phyloP scores from a whole-genome alignment of 495 filamentous ascomycete genomes.

The Platismatia glauca region DNA sequence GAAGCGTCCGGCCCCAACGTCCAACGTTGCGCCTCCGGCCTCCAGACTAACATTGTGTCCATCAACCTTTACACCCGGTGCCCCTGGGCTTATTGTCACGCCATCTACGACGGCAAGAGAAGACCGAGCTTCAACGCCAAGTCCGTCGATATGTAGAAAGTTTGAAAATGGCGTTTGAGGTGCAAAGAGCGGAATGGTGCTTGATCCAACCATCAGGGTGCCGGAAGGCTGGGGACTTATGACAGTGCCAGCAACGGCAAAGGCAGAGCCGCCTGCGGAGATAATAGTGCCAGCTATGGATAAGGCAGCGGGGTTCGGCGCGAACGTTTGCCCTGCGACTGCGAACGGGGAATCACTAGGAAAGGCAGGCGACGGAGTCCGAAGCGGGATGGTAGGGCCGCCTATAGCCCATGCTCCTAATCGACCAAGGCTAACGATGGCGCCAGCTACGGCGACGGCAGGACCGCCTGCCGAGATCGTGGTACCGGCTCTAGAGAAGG shows the following conservation, averaged over 20 bases:
- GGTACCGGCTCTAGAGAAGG: no score
- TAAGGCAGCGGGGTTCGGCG: background rate
- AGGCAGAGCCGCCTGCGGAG: background rate
- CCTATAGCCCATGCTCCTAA: no score
- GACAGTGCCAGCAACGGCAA: background rate
- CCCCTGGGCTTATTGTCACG: background rate
- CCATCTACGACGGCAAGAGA: background rate
- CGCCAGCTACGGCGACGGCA: no score
- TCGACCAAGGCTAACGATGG: no score
- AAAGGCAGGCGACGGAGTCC: background rate
- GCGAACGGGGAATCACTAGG: background rate
- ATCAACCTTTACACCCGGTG: background rate
- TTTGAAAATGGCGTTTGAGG: no score
- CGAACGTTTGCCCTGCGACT: background rate
- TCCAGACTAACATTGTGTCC: background rate
- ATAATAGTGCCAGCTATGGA: background rate
- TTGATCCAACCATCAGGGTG: no score
- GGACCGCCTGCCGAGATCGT: no score
- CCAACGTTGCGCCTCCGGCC: background rate
- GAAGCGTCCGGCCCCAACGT: background rate
- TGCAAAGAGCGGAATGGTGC: no score
- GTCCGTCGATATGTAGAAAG: no score
- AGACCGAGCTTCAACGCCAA: background rate
- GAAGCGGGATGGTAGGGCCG: background rate
- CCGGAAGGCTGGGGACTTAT: no score